Evolutionary conservation across 257 asterid species (phyloP), one percentile per base, ranked within the genome.

Genomic region (Salvia splendens): DNA sequence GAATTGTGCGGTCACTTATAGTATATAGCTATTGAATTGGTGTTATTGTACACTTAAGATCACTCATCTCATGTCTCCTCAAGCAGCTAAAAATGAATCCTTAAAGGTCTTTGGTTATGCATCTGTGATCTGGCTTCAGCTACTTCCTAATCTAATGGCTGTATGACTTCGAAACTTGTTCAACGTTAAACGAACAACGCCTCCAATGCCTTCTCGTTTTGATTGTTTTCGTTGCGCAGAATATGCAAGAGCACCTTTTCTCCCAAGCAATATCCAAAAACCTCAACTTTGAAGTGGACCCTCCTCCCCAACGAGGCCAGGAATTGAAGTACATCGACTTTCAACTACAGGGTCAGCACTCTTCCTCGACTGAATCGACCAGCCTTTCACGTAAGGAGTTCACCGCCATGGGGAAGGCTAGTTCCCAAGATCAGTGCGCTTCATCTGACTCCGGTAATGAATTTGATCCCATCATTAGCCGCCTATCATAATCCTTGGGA

Each of bases 371-470:
- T 54, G 85, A 79, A 53, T 79, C 93, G 43, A 71, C 76, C 48
- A 71, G 79, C 2, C 72, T 65, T 48, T 78, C 84, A 58, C 77
- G 42, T 17, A 82, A 12, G 48, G 72, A 83, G 52, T 68, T 68
- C 69, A 24, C 78, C 52, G 69, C 79, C 50, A 72, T 82, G 82
- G 84, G 64, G 57, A 84, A 79, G 75, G 52, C 94, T 12, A 74
- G 56, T 52, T 84, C 94, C 67, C 89, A 78, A 70, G 93, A 82
- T 77, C 95, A 81, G 56, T 69, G 80, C 10, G 79, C 82, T 66
- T 88, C 95, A n/a, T 80, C 95, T 24, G 93, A 80, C 68, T 83
- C 91, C 28, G 89, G 95, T 86, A 81, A 40, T 54, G 53, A 51
- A 4, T 12, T 46, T 46, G 17, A 12, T 11, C 51, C 0, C 51